phyloP scores from a whole-genome alignment of 139 green algal genomes.

The Parachlorella kessleri region DNA sequence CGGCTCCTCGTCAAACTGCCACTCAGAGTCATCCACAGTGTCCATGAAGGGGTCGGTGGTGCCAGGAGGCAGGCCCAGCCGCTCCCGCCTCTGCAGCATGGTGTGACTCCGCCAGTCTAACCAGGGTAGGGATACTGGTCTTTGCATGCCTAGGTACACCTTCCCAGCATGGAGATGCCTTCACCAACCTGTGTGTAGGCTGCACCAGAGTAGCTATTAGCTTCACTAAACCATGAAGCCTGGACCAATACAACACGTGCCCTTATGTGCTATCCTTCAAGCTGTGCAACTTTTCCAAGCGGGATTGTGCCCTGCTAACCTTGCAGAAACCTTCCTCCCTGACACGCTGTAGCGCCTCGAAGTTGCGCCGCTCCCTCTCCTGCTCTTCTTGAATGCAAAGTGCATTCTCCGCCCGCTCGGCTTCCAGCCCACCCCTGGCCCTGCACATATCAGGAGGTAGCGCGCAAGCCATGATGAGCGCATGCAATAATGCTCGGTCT shows the following conservation, averaged over 20 bases:
- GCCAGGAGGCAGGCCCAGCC: constrained; percentile 64
- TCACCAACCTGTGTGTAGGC: too few species aligned
- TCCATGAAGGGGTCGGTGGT: constrained; percentile 83
- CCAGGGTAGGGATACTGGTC: too few species aligned
- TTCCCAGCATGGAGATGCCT: too few species aligned
- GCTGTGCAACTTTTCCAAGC: background rate
- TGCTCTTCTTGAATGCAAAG: constrained; percentile 56
- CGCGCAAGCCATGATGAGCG: too few species aligned
- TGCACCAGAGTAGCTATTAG: background rate
- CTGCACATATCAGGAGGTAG: constrained; percentile 18
- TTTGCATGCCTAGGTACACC: too few species aligned
- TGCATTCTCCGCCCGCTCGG: constrained; percentile 70
- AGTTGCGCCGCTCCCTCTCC: constrained; percentile 55
- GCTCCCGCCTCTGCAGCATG: constrained; percentile 55
- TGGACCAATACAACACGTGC: background rate
- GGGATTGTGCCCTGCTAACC: too few species aligned
- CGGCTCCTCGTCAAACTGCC: constrained; percentile 43
- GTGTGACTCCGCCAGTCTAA: too few species aligned
- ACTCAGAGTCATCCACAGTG: constrained; percentile 26
- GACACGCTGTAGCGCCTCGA: constrained; percentile 73
- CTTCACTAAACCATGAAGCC: background rate
- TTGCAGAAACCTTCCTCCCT: constrained; percentile 62
- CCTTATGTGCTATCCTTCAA: background rate
- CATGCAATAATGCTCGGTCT: too few species aligned
- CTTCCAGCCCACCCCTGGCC: constrained; percentile 69